Base-by-base conservation (phyloP, 1,139 yeast species). In the Torulaspora pretoriensis region DNA sequence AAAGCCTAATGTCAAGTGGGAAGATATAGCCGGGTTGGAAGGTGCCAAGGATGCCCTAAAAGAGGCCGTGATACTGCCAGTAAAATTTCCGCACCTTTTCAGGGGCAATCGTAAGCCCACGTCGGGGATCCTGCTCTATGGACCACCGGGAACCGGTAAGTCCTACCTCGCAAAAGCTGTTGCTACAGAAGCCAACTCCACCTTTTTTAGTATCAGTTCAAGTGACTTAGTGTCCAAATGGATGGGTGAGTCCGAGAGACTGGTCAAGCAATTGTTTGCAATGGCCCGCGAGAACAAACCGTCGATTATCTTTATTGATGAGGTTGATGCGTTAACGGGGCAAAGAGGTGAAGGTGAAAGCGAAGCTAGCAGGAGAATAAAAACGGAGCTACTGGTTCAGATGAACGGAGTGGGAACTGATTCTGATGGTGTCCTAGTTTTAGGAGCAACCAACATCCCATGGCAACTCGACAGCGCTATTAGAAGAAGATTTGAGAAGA, bases 341-440 rank as follows among this genome's bases (percentile, higher is more conserved):
- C 96, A 97, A 4, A 78, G 99, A 68, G 98, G 97, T 25, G 98
- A 92, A 63, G 97, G 97, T 22, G 98, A 92, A 64, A 83, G 95
- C 56, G 99, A 94, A 67, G 98, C 98, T 0, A 81, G 90, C 40
- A 78, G 98, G 63, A 81, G 98, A 70, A 90, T 94, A 60, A 92
- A 94, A 65, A 94, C 98, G 0, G 99, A 94, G 65, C 73, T 94
- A 45, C 75, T 94, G 59, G 97, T 94, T 7, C 98, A 94, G 65
- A 94, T 94, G 98, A 92, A 92, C 65, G 99, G 98, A 57, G 98
- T 94, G 5, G 98, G 98, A 10, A 90, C 88, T 63, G 98, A 94
- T 64, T 72, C 96, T 1, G 75, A 77, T 41, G 98, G 99, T 7
- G 97, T 94, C 2, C 72, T 94, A 35, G 98, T 94, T 0, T 72